Conservation (phyloP, 176 grass and related monocot species). For the Typha latifolia region DNA sequence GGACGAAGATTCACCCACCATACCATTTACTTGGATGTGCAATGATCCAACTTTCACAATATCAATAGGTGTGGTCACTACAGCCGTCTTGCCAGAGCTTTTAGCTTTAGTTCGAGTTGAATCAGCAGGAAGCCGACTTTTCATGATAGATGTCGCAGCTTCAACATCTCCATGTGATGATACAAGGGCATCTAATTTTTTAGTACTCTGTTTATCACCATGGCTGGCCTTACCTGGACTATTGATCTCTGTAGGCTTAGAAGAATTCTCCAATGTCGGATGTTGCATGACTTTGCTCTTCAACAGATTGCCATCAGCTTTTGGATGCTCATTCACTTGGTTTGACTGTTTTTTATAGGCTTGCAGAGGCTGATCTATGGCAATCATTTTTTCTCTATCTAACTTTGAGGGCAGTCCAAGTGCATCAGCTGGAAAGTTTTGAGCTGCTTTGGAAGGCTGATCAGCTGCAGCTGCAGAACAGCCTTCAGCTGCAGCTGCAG, state of each 20-base stretch:
- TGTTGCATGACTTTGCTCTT: neutral
- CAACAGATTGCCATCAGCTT: constrained; percentile 6
- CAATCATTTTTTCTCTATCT: too few species aligned
- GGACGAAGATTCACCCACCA: constrained; percentile 24
- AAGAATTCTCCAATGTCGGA: constrained; percentile 5
- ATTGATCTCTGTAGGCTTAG: neutral
- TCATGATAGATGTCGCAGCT: constrained; percentile 4
- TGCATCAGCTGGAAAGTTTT: too few species aligned
- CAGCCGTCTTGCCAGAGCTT: neutral
- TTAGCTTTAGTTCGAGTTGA: neutral
- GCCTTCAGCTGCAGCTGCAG: neutral
- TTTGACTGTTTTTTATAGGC: constrained; percentile 8
- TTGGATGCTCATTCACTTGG: neutral
- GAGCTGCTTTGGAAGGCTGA: constrained; percentile 1
- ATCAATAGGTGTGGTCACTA: constrained; percentile 13
- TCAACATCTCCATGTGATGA: constrained; percentile 18
- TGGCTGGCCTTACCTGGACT: neutral
- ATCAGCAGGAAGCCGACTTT: neutral
- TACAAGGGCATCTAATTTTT: constrained; percentile 3
- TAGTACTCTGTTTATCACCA: neutral
- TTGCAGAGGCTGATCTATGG: neutral
- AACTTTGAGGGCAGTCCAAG: too few species aligned
- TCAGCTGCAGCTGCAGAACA: neutral
- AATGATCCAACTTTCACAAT: constrained; percentile 53
- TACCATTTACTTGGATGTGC: constrained; percentile 49